These are phyloP conservation scores for Aciculosporium take DNA, from an alignment of 2,329 filamentous ascomycete species.

Conservation along the genomic window DNA sequence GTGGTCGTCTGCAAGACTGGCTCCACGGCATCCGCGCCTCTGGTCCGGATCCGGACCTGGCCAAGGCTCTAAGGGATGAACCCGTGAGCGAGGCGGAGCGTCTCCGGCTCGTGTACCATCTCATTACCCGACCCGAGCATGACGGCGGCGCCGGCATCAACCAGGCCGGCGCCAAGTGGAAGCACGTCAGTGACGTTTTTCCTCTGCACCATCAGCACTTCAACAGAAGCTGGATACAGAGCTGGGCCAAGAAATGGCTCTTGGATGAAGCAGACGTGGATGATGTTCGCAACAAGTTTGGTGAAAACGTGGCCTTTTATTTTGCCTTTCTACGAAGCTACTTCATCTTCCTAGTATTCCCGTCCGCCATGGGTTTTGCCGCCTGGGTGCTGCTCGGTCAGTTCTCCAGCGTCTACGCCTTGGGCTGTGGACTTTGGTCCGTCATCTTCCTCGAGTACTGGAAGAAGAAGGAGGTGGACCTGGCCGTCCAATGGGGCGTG, in stretches of 20 bases:
- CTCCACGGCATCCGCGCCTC: slow-evolving; percentile 71
- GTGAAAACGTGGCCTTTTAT: slow-evolving; percentile 82
- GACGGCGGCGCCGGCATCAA: slow-evolving; percentile 71
- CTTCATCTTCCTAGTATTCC: slow-evolving; percentile 72
- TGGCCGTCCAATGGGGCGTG: slow-evolving; percentile 80
- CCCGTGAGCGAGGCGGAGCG: slow-evolving; percentile 80
- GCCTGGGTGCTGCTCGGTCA: slow-evolving; percentile 73
- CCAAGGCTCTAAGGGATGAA: slow-evolving; percentile 52
- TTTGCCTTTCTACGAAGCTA: slow-evolving; percentile 90
- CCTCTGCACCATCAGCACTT: slow-evolving; percentile 64
- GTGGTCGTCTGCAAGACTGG: slow-evolving; percentile 85
- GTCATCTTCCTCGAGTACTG: slow-evolving; percentile 88
- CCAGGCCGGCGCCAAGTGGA: slow-evolving; percentile 54
- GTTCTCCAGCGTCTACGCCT: slow-evolving; percentile 69
- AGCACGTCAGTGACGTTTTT: slow-evolving; percentile 58
- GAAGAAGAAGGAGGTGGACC: slow-evolving; percentile 83
- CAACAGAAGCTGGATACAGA: slow-evolving; percentile 62
- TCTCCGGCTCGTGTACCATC: slow-evolving; percentile 72
- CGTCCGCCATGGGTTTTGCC: slow-evolving; percentile 60
- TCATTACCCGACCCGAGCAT: slow-evolving; percentile 59
- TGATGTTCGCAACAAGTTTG: slow-evolving; percentile 61
- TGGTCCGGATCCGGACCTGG: slow-evolving; percentile 60
- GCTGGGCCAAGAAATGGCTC: slow-evolving; percentile 58
- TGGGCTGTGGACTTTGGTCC: slow-evolving; percentile 72
- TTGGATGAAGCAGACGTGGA: slow-evolving; percentile 54